Evolutionary conservation across 2,329 filamentous ascomycete genomes (phyloP).

Genomic region (Phaeosphaeria sp.): DNA sequence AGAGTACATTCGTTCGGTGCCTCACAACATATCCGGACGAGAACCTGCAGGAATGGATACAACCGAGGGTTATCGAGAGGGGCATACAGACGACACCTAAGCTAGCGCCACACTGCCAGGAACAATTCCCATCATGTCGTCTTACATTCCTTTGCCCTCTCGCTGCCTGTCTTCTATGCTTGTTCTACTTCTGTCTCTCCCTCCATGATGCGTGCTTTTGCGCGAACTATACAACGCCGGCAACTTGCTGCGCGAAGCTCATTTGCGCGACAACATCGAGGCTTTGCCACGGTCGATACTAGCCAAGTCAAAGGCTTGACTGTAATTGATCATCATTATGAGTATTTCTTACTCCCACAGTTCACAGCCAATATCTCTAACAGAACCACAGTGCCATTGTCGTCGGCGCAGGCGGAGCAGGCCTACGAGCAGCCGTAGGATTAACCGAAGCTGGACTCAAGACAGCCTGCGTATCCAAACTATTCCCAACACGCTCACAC

Average conservation of each 20-base stretch:
- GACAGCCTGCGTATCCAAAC: slow-evolving; percentile 69
- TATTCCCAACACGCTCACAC: slow-evolving; percentile 69
- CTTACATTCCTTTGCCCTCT: slow-evolving; percentile 3
- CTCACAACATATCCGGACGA: not conserved
- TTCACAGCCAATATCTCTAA: slow-evolving; percentile 4
- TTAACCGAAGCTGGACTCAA: slow-evolving; percentile 70
- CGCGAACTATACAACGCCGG: slow-evolving; percentile 28
- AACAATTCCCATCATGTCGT: slow-evolving; percentile 1
- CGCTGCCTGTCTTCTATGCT: slow-evolving; percentile 2
- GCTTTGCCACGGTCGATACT: slow-evolving; percentile 24
- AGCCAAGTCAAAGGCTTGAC: slow-evolving; percentile 28
- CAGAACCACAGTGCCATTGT: slow-evolving; percentile 47
- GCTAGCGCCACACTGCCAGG: slow-evolving; percentile 21
- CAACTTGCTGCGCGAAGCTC: slow-evolving; percentile 16
- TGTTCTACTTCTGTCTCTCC: not conserved
- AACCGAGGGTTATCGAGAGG: slow-evolving; percentile 33
- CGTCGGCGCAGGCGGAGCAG: slow-evolving; percentile 65
- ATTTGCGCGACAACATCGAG: slow-evolving; percentile 13
- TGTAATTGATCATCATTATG: slow-evolving; percentile 45
- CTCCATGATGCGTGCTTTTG: slow-evolving; percentile 33
- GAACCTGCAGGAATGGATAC: slow-evolving; percentile 9
- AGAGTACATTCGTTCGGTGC: not conserved
- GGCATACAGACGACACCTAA: slow-evolving; percentile 20
- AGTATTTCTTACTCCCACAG: slow-evolving; percentile 27
- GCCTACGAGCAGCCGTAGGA: slow-evolving; percentile 68